Evolutionary conservation across 345 rosid genomes (phyloP).

Genomic region (Euphorbia pulcherrima): DNA sequence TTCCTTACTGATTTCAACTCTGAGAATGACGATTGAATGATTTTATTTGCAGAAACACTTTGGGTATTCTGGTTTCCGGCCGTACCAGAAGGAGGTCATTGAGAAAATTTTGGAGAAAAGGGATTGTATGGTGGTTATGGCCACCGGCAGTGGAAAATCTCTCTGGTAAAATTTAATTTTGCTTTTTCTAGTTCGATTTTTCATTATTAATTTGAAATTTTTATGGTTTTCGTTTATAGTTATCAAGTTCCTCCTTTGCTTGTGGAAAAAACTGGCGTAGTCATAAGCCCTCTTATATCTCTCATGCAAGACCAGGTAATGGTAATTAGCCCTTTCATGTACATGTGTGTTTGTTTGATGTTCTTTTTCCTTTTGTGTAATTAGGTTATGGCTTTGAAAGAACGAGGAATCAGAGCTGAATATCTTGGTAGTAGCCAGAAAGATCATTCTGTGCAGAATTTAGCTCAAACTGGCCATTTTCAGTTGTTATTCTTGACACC

Average conservation of each 20-base stretch:
- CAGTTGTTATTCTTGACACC: slow-evolving; percentile 42
- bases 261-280: slow-evolving; percentile 32
- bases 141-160: slow-evolving; percentile 53
- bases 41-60: slow-evolving; percentile 30
- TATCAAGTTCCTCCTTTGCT: slow-evolving; percentile 47
- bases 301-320: slow-evolving; percentile 53
- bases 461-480: slow-evolving; percentile 40
- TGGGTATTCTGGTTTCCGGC: slow-evolving; percentile 39
- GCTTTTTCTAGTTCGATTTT: background rate
- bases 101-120: slow-evolving; percentile 26
- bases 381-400: slow-evolving; percentile 45
- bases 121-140: slow-evolving; percentile 48
- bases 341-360: background rate
- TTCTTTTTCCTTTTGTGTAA: background rate
- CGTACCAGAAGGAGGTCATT: slow-evolving; percentile 44
- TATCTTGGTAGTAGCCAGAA: slow-evolving; percentile 45
- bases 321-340: background rate
- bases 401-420: slow-evolving; percentile 41
- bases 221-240: slow-evolving; percentile 17
- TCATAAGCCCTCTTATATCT: slow-evolving; percentile 49
- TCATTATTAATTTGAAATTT: background rate
- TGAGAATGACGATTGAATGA: background rate
- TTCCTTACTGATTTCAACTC: background rate
- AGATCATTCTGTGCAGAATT: slow-evolving; percentile 32
- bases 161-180: slow-evolving; percentile 28